phyloP scores from a whole-genome alignment of 192 early-diverging fungal genomes.

The Phlyctochytrium planicorne region DNA sequence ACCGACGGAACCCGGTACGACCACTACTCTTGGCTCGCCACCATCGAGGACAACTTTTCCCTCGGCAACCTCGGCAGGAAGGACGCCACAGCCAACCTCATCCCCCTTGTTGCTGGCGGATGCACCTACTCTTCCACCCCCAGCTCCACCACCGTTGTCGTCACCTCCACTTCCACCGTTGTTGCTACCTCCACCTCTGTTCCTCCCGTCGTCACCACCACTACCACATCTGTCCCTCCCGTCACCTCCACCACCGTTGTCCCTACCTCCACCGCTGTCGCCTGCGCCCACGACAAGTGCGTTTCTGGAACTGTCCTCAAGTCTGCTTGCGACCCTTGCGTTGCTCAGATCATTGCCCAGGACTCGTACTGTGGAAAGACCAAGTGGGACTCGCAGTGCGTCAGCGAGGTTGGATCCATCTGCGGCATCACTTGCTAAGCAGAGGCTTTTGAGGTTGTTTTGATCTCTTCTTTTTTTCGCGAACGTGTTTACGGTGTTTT shows the following conservation, averaged over 20 bases:
- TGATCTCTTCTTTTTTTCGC: too few species aligned
- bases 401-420: slow-evolving; percentile 12
- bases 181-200: slow-evolving; percentile 28
- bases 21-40: slow-evolving; percentile 48
- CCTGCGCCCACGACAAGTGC: slow-evolving; percentile 32
- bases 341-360: slow-evolving; percentile 22
- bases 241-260: not conserved
- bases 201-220: slow-evolving; percentile 1
- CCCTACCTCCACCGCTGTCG: not conserved
- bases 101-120: not conserved
- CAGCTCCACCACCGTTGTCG: not conserved
- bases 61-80: slow-evolving; percentile 43
- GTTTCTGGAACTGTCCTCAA: slow-evolving; percentile 10
- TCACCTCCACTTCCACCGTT: not conserved
- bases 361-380: slow-evolving; percentile 29
- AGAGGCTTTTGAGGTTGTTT: not conserved
- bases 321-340: slow-evolving; percentile 20
- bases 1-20: slow-evolving; percentile 37
- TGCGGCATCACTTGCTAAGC: slow-evolving; percentile 28
- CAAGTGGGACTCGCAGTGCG: slow-evolving; percentile 28
- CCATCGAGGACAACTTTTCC: slow-evolving; percentile 39
- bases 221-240: too few species aligned
- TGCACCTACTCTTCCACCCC: slow-evolving; percentile 1
- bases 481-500: too few species aligned
- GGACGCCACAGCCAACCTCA: slow-evolving; percentile 32